phyloP scores from a whole-genome alignment of 164 flowering plant species.

The Aristolochia contorta region DNA sequence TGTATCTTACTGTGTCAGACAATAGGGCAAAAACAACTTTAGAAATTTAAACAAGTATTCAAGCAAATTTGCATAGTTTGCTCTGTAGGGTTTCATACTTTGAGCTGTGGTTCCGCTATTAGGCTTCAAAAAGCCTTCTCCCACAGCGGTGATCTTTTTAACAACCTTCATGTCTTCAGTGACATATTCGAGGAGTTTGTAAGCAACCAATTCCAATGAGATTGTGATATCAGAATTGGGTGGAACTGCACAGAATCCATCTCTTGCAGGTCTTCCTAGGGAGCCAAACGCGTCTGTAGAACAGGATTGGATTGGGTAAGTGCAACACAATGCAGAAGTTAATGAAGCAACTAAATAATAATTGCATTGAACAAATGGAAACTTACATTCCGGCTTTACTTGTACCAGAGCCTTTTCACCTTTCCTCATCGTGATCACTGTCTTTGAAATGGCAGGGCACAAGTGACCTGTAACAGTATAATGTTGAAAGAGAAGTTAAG shows the following conservation, averaged over 20 bases:
- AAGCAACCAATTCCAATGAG: conserved; percentile 22
- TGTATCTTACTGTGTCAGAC: conserved; percentile 14
- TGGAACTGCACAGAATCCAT: conserved; percentile 22
- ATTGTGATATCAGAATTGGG: conserved; percentile 20
- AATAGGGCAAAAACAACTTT: background rate
- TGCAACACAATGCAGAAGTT: background rate
- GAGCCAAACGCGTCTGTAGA: conserved; percentile 26
- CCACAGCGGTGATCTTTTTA: conserved; percentile 22
- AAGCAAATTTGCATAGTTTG: background rate
- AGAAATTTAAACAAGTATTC: background rate
- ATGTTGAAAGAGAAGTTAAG: background rate
- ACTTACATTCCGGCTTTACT: conserved; percentile 26
- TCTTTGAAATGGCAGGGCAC: conserved; percentile 28
- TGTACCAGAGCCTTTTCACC: conserved; percentile 23
- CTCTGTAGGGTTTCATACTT: conserved; percentile 12
- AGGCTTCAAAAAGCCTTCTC: conserved; percentile 24
- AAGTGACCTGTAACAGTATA: conserved; percentile 17
- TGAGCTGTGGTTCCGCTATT: conserved; percentile 24
- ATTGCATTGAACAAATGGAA: background rate
- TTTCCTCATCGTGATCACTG: conserved; percentile 30
- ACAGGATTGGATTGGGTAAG: background rate
- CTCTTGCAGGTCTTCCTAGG: conserved; percentile 18
- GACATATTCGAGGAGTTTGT: conserved; percentile 21
- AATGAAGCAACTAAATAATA: background rate
- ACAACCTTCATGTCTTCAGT: conserved; percentile 25